Percentiles rank a stretch among this genome's conserved stretches.
These are phyloP conservation scores for Acer yangbiense DNA, from an alignment of 345 rosid species.

Conservation along the genomic window DNA sequence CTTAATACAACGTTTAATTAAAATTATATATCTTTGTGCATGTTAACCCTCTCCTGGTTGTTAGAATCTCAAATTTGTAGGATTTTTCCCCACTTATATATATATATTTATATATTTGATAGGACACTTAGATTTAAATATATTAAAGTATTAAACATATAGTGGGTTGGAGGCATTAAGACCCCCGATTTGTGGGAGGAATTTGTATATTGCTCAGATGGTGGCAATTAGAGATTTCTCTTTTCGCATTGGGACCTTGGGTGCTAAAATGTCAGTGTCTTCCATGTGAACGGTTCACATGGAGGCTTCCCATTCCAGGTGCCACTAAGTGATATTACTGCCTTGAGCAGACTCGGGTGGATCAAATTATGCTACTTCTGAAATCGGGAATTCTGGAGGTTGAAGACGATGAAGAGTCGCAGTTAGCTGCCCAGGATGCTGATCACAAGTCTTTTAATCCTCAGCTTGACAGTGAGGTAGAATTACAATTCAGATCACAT, in stretches of 20 bases:
- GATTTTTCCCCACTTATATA: neutral
- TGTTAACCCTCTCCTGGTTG: neutral
- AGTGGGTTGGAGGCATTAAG: constrained; percentile 35
- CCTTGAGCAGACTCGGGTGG: constrained; percentile 92
- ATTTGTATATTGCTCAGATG: constrained; percentile 36
- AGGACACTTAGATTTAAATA: neutral
- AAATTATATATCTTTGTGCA: neutral
- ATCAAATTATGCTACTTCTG: constrained; percentile 69
- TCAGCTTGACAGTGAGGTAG: constrained; percentile 45
- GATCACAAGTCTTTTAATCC: constrained; percentile 33
- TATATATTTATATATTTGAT: too few species aligned
- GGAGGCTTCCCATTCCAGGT: constrained; percentile 71
- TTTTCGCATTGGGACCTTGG: constrained; percentile 45
- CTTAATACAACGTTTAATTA: neutral
- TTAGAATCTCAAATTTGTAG: constrained; percentile 10
- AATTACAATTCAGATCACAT: constrained; percentile 11
- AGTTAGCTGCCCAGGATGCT: constrained; percentile 32
- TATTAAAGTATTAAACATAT: constrained; percentile 3
- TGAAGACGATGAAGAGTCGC: constrained; percentile 31
- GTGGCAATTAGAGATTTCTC: constrained; percentile 41
- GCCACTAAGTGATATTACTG: constrained; percentile 66
- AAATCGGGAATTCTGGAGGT: constrained; percentile 54
- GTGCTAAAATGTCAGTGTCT: constrained; percentile 47
- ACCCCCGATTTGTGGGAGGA: constrained; percentile 42
- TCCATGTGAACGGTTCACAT: constrained; percentile 56